These are phyloP conservation scores for Prinsepia uniflora DNA, from an alignment of 306 rosid genomes.

Conservation along the genomic window DNA sequence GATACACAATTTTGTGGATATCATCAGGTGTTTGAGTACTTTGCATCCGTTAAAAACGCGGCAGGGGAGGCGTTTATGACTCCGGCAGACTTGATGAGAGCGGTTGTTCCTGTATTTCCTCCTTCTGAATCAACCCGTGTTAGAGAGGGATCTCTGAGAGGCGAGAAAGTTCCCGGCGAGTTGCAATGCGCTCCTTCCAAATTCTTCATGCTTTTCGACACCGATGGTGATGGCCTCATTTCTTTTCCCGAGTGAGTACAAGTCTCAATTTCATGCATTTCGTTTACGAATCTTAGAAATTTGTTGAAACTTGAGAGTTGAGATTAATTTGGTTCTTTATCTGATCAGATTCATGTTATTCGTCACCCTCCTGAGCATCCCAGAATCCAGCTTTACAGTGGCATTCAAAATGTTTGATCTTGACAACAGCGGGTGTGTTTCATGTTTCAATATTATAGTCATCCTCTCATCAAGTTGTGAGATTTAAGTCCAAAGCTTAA, in stretches of 20 bases:
- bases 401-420: slow-evolving; percentile 86
- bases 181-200: slow-evolving; percentile 51
- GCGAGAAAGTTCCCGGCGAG: slow-evolving; percentile 57
- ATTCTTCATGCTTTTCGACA: slow-evolving; percentile 83
- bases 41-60: slow-evolving; percentile 41
- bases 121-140: slow-evolving; percentile 60
- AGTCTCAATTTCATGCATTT: not conserved
- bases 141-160: slow-evolving; percentile 65
- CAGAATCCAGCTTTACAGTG: slow-evolving; percentile 65
- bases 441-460: not conserved
- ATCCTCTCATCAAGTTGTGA: not conserved
- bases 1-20: not conserved
- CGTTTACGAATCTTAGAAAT: not conserved
- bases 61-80: slow-evolving; percentile 60
- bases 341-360: slow-evolving; percentile 57
- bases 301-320: not conserved
- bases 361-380: slow-evolving; percentile 77
- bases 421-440: slow-evolving; percentile 60
- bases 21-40: slow-evolving; percentile 63
- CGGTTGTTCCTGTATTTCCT: slow-evolving; percentile 70
- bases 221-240: slow-evolving; percentile 73
- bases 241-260: slow-evolving; percentile 63
- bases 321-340: not conserved
- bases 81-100: slow-evolving; percentile 70
- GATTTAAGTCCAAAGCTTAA: not conserved